Conservation (phyloP, 345 rosid species). For the Euclidium syriacum region DNA sequence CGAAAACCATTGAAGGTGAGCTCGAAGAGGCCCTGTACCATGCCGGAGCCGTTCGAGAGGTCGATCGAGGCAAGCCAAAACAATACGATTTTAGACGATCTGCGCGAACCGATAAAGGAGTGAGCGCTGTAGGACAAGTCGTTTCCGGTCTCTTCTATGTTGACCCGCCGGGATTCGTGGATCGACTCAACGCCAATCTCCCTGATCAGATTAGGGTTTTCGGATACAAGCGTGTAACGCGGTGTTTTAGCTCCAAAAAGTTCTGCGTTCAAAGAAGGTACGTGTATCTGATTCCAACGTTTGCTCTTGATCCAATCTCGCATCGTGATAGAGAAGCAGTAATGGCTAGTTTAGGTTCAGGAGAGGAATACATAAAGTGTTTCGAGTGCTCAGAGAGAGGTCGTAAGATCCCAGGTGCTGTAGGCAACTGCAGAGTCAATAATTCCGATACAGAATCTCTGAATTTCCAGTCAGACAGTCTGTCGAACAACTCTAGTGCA, state of each 20-base stretch:
- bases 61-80: slow-evolving; percentile 58
- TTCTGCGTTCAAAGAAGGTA: slow-evolving; percentile 90
- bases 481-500: slow-evolving; percentile 25
- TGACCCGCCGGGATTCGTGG: slow-evolving; percentile 81
- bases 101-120: slow-evolving; percentile 90
- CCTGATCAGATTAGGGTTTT: slow-evolving; percentile 60
- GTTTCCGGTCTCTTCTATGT: slow-evolving; percentile 75
- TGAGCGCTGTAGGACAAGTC: slow-evolving; percentile 91
- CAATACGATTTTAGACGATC: slow-evolving; percentile 83
- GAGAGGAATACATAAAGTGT: slow-evolving; percentile 67
- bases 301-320: slow-evolving; percentile 70
- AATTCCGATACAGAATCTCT: slow-evolving; percentile 1
- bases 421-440: slow-evolving; percentile 38
- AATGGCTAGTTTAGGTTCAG: slow-evolving; percentile 71
- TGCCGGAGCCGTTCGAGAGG: slow-evolving; percentile 63
- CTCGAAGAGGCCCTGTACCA: slow-evolving; percentile 87
- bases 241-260: slow-evolving; percentile 67
- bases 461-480: slow-evolving; percentile 25
- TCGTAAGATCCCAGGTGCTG: slow-evolving; percentile 50
- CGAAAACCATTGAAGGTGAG: slow-evolving; percentile 93
- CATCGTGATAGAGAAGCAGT: slow-evolving; percentile 77
- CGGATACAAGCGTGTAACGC: slow-evolving; percentile 63
- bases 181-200: slow-evolving; percentile 57
- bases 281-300: slow-evolving; percentile 79
- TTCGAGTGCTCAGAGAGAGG: slow-evolving; percentile 86